Conservation (phyloP, 768 basidiomycete species). For the Calocybe cyanea region DNA sequence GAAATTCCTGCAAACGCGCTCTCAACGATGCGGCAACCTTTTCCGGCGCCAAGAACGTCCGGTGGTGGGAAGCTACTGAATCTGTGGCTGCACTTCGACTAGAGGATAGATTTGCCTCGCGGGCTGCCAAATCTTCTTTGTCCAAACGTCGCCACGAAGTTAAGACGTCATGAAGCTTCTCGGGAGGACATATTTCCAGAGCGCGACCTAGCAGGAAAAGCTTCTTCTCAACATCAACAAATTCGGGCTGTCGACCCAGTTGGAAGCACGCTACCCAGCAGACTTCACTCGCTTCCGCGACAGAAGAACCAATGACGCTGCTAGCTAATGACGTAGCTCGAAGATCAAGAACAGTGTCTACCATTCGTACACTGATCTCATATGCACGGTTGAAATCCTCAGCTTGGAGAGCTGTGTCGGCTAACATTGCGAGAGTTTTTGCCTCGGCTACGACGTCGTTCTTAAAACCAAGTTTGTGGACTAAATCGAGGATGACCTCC, state of each 20-base stretch:
- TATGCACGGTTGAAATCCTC: conserved; percentile 78
- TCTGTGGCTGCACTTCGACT: conserved; percentile 22
- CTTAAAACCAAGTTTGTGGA: conserved; percentile 81
- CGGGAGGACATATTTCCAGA: conserved; percentile 81
- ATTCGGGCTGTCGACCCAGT: conserved; percentile 80
- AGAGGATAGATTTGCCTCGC: conserved; percentile 38
- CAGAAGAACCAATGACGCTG: conserved; percentile 31
- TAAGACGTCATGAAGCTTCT: conserved; percentile 76
- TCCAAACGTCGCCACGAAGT: conserved; percentile 74
- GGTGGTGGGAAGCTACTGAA: conserved; percentile 12
- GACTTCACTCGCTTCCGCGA: conserved; percentile 68
- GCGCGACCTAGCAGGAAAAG: conserved; percentile 74
- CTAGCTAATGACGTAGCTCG: conserved; percentile 25
- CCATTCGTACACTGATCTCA: conserved; percentile 70
- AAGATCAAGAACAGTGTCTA: conserved; percentile 53
- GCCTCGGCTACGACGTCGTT: conserved; percentile 73
- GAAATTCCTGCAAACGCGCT: conserved; percentile 60
- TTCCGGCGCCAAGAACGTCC: conserved; percentile 19
- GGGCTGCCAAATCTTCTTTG: conserved; percentile 52
- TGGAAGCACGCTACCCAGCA: conserved; percentile 91
- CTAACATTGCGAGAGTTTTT: conserved; percentile 85
- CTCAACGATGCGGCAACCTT: conserved; percentile 52
- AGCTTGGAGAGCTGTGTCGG: conserved; percentile 77
- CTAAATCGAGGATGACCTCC: conserved; percentile 87
- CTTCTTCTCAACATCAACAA: conserved; percentile 61